Conservation (phyloP, 495 filamentous ascomycete genomes). For the Neurospora sp. region DNA sequence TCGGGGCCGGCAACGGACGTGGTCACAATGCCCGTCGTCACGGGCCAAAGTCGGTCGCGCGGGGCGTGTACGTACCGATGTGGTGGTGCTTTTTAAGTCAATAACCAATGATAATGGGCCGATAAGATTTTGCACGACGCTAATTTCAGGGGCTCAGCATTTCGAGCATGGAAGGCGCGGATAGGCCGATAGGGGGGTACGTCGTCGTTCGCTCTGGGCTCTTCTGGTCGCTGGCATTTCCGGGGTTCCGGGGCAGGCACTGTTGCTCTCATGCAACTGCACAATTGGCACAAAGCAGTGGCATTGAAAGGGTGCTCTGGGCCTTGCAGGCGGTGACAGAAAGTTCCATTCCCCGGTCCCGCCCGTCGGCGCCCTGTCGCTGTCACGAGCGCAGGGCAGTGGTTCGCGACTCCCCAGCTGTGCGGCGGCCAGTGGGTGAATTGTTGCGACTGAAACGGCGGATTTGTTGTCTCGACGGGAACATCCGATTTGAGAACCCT, state of each 20-base stretch:
- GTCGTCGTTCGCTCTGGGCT: not conserved
- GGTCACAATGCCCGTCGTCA: not conserved
- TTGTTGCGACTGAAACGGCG: not conserved
- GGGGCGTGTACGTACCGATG: not conserved
- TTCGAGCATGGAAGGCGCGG: not conserved
- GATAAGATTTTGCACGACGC: not conserved
- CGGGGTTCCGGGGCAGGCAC: not conserved
- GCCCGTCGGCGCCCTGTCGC: not conserved
- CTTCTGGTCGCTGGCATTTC: not conserved
- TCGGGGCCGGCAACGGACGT: not conserved
- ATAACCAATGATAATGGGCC: not conserved
- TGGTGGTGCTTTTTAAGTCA: not conserved
- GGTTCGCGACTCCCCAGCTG: not conserved
- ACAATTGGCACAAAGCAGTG: not conserved
- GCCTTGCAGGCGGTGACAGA: not conserved
- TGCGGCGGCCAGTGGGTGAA: not conserved
- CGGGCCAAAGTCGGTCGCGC: not conserved
- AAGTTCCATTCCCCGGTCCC: not conserved
- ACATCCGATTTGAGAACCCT: not conserved
- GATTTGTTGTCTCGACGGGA: not conserved
- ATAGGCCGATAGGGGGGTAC: not conserved
- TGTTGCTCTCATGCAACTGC: not conserved
- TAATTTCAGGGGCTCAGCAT: not conserved
- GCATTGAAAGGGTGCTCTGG: not conserved
- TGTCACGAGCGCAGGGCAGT: not conserved